Base-by-base conservation (phyloP, 2,329 filamentous ascomycete species). In the Neurospora sp. region DNA sequence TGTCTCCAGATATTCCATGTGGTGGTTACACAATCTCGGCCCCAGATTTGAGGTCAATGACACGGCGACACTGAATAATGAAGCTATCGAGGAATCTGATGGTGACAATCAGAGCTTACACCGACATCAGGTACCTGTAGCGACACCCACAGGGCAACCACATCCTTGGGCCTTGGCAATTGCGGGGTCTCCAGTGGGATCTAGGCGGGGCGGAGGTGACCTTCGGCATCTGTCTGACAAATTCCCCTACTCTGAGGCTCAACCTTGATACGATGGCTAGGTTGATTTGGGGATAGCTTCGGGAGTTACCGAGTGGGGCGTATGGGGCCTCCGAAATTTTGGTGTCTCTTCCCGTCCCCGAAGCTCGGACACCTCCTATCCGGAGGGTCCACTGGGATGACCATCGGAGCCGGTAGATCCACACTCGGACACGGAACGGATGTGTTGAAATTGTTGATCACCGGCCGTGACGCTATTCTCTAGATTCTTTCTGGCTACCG, bases 151-250 rank as follows among this genome's bases (percentile, higher is more conserved):
- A 28, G 23, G 23, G 23, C 23, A 33, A 17, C 23, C 13, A 1
- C 13, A 6, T 23, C 23, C n/a, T 13, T 13, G 46, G 23, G 13
- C 19, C 52, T 62, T 62, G 23, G 52, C 52, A 33, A 33, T 15
- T 74, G 73, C 70, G 74, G 74, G 73, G 73, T 72, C 42, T 33
- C n/a, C 19, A 33, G 68, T 71, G 73, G 70, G 66, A 68, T 68
- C 68, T 73, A 69, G 73, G 73, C 68, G 71, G 67, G 66, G 73
- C 72, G 73, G 74, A 73, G 73, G 23, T 17, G 33, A 58, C 28
- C 66, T 17, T 73, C 74, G 74, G 74, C 74, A 75, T 69, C 71
- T 72, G 69, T 39, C 66, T 62, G 7, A 62, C 23, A 33, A 17
- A 36, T 62, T 8, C 15, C 52, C 15, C 52, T 33, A 17, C 52